Evolutionary conservation across 2,329 filamentous ascomycete genomes (phyloP), one percentile per base, ranked within the genome.

Genomic region (Fusarium ambrosium): DNA sequence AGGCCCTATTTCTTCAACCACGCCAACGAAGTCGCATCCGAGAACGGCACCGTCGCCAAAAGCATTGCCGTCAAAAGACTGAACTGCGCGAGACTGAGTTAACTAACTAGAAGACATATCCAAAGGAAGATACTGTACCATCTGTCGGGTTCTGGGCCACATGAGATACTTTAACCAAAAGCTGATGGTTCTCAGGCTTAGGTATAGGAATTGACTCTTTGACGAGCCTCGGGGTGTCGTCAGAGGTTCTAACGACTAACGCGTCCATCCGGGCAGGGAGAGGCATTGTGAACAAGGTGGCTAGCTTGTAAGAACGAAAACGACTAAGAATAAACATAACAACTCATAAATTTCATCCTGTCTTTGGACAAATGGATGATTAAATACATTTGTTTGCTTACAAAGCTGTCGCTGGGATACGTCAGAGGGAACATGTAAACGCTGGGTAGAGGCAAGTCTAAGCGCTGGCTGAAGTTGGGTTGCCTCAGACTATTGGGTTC

Each of bases 1-100:
- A 20, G 70, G 24, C 0, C 83, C 85, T 0, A 83, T 55, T 29
- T 74, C 66, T 27, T 81, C 80, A 4, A 85, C 83, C 5, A 62
- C 77, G 6, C 84, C 84, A 4, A 78, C 76, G 68, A 85, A 85
- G 60, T 85, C 84, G 6, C 77, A 80, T 27, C 84, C 84, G 2
- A 84, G 74, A 22, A 85, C 79, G 16, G 80, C 74, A 4, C 79
- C 83, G 9, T 84, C 79, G 5, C 82, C 83, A 43, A 85, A 85
- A 2, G 79, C 79, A 41, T 84, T 82, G 3, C 48, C 7, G 60
- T 84, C 82, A 48, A 85, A 80, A 4, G 78, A 58, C 9, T 58
- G 32, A 2, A 58, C 55, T 58, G 4, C 16, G 4, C 16, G 16
- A 11, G 14, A 51, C 45, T 51, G 24, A 14, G 45, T 18, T 16